Percentiles rank a stretch among this genome's conserved stretches.
These are phyloP conservation scores for Cryptomeria japonica DNA, from an alignment of 75 land plant genomes.

Conservation along the genomic window DNA sequence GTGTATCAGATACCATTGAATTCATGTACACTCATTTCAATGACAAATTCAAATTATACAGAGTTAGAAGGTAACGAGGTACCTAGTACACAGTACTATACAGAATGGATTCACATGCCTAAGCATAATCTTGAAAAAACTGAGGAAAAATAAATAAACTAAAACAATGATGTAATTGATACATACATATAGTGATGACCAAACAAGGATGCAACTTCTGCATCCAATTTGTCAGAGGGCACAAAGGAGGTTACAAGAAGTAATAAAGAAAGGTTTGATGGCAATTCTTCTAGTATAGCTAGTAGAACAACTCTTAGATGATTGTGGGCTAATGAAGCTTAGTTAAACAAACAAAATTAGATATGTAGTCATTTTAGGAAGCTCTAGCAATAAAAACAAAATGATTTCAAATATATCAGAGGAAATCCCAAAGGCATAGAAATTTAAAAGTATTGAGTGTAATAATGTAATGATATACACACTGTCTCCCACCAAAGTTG, in stretches of 20 bases:
- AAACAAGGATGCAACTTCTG: too few species aligned
- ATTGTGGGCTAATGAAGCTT: too few species aligned
- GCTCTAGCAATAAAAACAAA: not conserved
- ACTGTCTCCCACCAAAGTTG: too few species aligned
- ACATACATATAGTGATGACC: slow-evolving; percentile 67
- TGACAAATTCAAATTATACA: not conserved
- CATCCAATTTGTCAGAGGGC: too few species aligned
- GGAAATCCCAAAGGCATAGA: too few species aligned
- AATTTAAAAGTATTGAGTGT: not conserved
- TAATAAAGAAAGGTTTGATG: too few species aligned
- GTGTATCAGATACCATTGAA: too few species aligned
- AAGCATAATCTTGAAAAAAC: not conserved
- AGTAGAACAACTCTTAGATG: too few species aligned
- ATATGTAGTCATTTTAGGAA: not conserved
- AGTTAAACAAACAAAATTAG: not conserved
- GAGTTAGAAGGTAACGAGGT: not conserved
- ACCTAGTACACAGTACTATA: not conserved
- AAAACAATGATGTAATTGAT: not conserved
- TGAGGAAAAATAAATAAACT: not conserved
- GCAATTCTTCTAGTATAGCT: too few species aligned
- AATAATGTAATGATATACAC: slow-evolving; percentile 4
- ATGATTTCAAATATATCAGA: not conserved
- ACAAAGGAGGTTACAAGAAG: too few species aligned
- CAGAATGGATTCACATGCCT: not conserved
- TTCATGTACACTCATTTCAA: not conserved